Evolutionary conservation across 768 basidiomycete species (phyloP).

Genomic region (Tricholomella constricta): DNA sequence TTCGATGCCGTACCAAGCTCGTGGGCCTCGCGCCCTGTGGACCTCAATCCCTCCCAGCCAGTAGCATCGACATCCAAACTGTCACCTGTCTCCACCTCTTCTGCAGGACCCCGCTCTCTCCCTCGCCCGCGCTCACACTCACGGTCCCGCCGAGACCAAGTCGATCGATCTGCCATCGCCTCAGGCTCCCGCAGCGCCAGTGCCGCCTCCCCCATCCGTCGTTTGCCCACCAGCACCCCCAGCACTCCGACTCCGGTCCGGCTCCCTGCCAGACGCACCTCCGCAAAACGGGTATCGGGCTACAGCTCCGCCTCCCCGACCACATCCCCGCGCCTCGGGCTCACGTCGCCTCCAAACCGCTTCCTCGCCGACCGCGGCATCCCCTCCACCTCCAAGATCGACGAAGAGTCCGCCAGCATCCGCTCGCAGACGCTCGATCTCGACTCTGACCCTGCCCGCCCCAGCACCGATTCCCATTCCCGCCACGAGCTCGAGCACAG

Average conservation of each 20-base stretch:
- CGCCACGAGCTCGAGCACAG: not conserved
- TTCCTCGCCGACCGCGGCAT: not conserved
- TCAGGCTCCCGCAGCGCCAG: not conserved
- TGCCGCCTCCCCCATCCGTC: slow-evolving; percentile 9
- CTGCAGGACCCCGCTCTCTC: not conserved
- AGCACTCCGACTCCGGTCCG: too few species aligned
- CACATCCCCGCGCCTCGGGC: slow-evolving; percentile 4
- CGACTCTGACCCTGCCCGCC: too few species aligned
- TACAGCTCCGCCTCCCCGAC: slow-evolving; percentile 5
- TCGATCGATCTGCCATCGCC: not conserved
- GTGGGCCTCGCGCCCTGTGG: slow-evolving; percentile 27
- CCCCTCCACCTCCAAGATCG: slow-evolving; percentile 1
- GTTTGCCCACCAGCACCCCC: slow-evolving; percentile 5
- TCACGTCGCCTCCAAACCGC: not conserved
- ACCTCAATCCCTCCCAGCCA: slow-evolving; percentile 21
- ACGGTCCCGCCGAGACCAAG: slow-evolving; percentile 19
- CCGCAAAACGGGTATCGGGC: not conserved
- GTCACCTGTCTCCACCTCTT: not conserved
- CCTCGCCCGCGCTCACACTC: slow-evolving; percentile 26
- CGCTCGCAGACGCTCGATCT: not conserved
- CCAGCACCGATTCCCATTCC: not conserved
- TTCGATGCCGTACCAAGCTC: slow-evolving; percentile 21
- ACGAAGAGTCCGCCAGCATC: slow-evolving; percentile 2
- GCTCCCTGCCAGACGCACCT: not conserved
- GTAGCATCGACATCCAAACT: not conserved